Base-by-base conservation (phyloP, 352 stramenopile species). In the Globisporangium carolinianum region DNA sequence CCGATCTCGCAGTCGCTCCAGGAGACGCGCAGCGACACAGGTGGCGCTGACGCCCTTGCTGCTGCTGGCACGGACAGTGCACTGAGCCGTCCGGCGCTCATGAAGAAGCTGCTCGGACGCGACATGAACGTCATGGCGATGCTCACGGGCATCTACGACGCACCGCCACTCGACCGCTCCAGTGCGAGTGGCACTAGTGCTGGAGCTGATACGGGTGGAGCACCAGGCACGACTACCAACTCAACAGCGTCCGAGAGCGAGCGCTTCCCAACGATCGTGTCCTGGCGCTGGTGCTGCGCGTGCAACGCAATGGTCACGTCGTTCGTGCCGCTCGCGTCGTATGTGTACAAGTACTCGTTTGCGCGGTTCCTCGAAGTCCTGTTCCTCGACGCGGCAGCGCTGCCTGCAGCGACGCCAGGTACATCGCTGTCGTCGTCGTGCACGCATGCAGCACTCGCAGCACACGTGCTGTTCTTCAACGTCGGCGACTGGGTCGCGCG, bases 261-360 rank as follows among this genome's bases (percentile, higher is more conserved):
- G 10, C 62, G 58, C 5, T 72, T 11, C 46, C 79, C 83, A 5
- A 68, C 74, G 6, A 97, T 99, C 58, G 85, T 92, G n/a, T 98
- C 96, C 58, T 98, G 94, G 91, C 97, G 94, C n/a, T 98, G 97
- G 73, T 99, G 96, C 66, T 92, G 75, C n/a, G 83, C 95, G 43
- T 99, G 96, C 74, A 75, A 82, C 49, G 76, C 82, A 24, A 86
- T 98, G 57, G 93, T 98, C 39, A 97, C 93, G 8, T 90, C 95
- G 9, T 86, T 98, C 41, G 74, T 91, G 10, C 71, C 76, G 45
- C 56, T 94, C 75, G 69, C 89, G 84, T 79, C 96, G 79, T 68
- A 97, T 91, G 72, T 95, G 18, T 98, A 97, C 86, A 98, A 98
- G 71, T 98, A 97, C 71, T 98, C 87, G 11, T 98, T 99, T 71